Conservation (phyloP, 1,284 basidiomycete species). For the Moniliella sp. region DNA sequence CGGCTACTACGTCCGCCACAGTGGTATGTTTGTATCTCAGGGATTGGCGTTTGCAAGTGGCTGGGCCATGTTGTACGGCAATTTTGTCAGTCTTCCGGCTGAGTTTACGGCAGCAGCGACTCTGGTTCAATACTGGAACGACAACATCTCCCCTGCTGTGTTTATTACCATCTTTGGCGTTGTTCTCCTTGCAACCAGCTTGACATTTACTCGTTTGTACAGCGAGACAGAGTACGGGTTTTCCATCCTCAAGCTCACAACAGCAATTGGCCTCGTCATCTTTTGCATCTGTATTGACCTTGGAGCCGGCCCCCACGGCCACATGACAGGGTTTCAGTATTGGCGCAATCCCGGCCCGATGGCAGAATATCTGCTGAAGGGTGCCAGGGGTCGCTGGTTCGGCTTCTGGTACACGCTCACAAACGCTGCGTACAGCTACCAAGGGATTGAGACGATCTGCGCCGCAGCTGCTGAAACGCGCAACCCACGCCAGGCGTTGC, state of each 20-base stretch:
- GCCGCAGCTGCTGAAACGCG: slow-evolving; percentile 41
- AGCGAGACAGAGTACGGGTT: slow-evolving; percentile 45
- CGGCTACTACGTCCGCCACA: slow-evolving; percentile 44
- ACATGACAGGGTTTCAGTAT: slow-evolving; percentile 43
- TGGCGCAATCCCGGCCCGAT: slow-evolving; percentile 38
- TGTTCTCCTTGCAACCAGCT: slow-evolving; percentile 31
- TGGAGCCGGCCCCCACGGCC: slow-evolving; percentile 39
- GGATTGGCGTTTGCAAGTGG: slow-evolving; percentile 31
- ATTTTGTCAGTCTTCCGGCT: slow-evolving; percentile 34
- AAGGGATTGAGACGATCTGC: slow-evolving; percentile 63
- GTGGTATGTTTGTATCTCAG: slow-evolving; percentile 37
- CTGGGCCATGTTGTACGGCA: slow-evolving; percentile 9
- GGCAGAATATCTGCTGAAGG: slow-evolving; percentile 5
- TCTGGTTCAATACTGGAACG: slow-evolving; percentile 52
- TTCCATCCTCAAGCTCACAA: slow-evolving; percentile 38
- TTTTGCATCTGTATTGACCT: slow-evolving; percentile 30
- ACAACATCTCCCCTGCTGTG: slow-evolving; percentile 19
- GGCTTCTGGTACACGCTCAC: slow-evolving; percentile 19
- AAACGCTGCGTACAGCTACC: slow-evolving; percentile 42
- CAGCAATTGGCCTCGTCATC: slow-evolving; percentile 8
- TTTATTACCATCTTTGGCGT: slow-evolving; percentile 6
- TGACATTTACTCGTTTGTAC: slow-evolving; percentile 39
- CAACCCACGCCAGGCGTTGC: slow-evolving; percentile 45
- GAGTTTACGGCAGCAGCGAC: slow-evolving; percentile 35
- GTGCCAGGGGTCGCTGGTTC: slow-evolving; percentile 22